Evolutionary conservation across 2,329 filamentous ascomycete species (phyloP).

Genomic region (Teratosphaeriaceae sp.): DNA sequence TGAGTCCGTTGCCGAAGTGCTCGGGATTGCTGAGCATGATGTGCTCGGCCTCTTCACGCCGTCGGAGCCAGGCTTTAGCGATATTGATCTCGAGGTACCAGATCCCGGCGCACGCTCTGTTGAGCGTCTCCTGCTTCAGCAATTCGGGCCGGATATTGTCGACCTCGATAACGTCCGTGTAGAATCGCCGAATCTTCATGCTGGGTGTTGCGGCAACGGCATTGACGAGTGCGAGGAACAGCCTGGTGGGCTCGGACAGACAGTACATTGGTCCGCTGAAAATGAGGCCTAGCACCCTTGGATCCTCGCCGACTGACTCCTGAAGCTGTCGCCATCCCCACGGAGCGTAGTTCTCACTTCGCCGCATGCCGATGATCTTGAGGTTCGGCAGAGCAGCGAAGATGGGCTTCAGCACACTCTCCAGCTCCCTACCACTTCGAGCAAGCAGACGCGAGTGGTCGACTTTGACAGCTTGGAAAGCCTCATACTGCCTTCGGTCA

Average conservation of each 20-base stretch:
- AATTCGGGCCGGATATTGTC: conserved; percentile 17
- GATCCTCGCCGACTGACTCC: conserved; percentile 22
- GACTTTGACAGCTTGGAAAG: conserved; percentile 15
- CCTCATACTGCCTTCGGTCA: conserved; percentile 11
- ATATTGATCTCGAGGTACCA: conserved; percentile 26
- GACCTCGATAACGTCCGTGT: conserved; percentile 27
- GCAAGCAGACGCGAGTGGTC: conserved; percentile 17
- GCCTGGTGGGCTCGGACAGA: conserved; percentile 19
- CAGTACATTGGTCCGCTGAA: conserved; percentile 11
- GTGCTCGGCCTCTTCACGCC: conserved; percentile 2
- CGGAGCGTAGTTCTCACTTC: conserved; percentile 22
- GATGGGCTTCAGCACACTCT: conserved; percentile 10
- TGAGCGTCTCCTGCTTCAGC: conserved; percentile 13
- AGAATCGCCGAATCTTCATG: conserved; percentile 20
- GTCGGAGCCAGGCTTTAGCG: conserved; percentile 17
- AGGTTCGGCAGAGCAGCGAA: conserved; percentile 22
- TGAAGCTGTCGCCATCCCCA: conserved; percentile 22
- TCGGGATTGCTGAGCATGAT: not conserved
- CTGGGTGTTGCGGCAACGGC: conserved; percentile 14
- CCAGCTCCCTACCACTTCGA: conserved; percentile 9
- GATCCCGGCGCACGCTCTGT: conserved; percentile 17
- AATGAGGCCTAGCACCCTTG: conserved; percentile 21
- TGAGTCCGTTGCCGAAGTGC: conserved; percentile 16
- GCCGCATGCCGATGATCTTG: conserved; percentile 25
- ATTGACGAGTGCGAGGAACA: conserved; percentile 21